Percentiles rank a stretch among this genome's conserved stretches.
phyloP scores from a whole-genome alignment of 2,329 filamentous ascomycete genomes.

The Fusarium sp. region DNA sequence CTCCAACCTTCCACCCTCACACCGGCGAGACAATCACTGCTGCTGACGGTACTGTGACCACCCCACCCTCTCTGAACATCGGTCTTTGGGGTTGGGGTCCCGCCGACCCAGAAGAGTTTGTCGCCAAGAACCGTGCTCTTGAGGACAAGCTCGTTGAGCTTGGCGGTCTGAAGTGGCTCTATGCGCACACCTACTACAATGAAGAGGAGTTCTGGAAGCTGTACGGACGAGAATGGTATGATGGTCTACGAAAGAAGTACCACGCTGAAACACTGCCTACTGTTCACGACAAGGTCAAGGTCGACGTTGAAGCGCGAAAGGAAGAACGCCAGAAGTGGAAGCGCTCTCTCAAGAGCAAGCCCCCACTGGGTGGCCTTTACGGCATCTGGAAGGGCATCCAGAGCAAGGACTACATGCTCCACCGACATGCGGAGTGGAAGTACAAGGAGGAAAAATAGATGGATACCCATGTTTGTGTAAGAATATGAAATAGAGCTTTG shows the following conservation, averaged over 20 bases:
- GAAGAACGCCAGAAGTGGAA: conserved; percentile 53
- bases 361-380: conserved; percentile 69
- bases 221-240: conserved; percentile 70
- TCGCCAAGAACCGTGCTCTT: conserved; percentile 75
- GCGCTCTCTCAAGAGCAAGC: conserved; percentile 59
- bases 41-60: conserved; percentile 32
- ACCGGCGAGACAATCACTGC: conserved; percentile 51
- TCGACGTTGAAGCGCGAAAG: conserved; percentile 60
- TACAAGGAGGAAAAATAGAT: conserved; percentile 53
- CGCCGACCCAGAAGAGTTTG: conserved; percentile 65
- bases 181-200: conserved; percentile 87
- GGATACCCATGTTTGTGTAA: conserved; percentile 36
- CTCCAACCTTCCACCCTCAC: conserved; percentile 68
- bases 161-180: conserved; percentile 86
- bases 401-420: conserved; percentile 66
- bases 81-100: conserved; percentile 86
- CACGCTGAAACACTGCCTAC: conserved; percentile 69
- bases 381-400: conserved; percentile 69
- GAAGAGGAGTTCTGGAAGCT: conserved; percentile 75
- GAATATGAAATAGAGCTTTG: conserved; percentile 16
- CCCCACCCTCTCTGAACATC: conserved; percentile 66
- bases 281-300: conserved; percentile 77
- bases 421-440: conserved; percentile 65
- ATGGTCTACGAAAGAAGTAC: conserved; percentile 71
- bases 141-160: conserved; percentile 76